Conservation (phyloP, 2,329 filamentous ascomycete genomes). For the Aureobasidium subglaciale region DNA sequence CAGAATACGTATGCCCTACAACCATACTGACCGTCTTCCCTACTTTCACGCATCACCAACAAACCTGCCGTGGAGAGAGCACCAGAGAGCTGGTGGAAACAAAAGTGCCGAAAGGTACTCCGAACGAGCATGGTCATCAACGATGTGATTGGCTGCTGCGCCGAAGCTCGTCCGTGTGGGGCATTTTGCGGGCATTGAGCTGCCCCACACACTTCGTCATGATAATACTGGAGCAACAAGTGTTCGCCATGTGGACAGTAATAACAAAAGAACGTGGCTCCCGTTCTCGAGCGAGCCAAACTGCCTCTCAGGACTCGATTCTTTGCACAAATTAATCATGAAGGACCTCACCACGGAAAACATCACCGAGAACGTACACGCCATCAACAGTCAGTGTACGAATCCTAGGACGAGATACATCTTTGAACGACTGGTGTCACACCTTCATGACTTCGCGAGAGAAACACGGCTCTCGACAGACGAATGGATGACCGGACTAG, state of each 20-base stretch:
- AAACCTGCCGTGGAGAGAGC: too few relatives aligned
- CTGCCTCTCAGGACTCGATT: too few relatives aligned
- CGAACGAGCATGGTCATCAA: neutral
- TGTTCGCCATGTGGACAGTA: neutral
- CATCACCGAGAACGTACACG: constrained; percentile 64
- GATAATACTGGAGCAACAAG: neutral
- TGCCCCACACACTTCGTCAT: constrained; percentile 1
- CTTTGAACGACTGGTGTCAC: constrained; percentile 62
- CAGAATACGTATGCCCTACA: too few relatives aligned
- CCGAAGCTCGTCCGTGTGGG: neutral
- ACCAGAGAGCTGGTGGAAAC: neutral
- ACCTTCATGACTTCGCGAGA: constrained; percentile 70
- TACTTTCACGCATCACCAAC: too few relatives aligned
- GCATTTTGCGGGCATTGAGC: neutral
- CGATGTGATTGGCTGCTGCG: neutral
- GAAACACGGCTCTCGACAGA: constrained; percentile 65
- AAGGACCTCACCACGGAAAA: constrained; percentile 67
- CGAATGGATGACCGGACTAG: constrained; percentile 66
- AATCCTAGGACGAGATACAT: constrained; percentile 60
- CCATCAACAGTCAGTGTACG: constrained; percentile 61
- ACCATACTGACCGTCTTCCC: too few relatives aligned
- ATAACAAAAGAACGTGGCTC: neutral
- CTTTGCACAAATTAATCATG: constrained; percentile 27
- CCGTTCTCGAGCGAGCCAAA: neutral
- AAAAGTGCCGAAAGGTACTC: neutral